Evolutionary conservation across 768 basidiomycete genomes (phyloP).

Genomic region (Calocybe indica): DNA sequence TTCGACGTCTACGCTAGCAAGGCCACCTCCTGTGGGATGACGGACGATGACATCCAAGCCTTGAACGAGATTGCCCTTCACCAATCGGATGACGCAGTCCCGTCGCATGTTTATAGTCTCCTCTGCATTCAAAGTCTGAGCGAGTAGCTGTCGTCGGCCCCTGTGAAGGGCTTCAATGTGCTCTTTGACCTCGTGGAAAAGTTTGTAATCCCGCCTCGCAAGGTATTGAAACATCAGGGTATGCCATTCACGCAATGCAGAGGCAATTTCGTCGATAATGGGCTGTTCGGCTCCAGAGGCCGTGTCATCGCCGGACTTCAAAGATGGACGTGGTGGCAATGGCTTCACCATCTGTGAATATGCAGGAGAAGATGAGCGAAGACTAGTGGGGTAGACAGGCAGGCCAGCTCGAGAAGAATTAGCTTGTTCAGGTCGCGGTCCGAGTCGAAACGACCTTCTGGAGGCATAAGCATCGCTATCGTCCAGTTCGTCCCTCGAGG

Average conservation of each 20-base stretch:
- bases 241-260: constrained; percentile 95
- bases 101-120: constrained; percentile 77
- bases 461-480: constrained; percentile 29
- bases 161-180: constrained; percentile 90
- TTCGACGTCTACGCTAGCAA: constrained; percentile 88
- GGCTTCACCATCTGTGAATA: constrained; percentile 66
- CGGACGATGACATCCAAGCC: constrained; percentile 94
- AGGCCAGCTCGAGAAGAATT: constrained; percentile 67
- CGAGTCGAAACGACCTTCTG: constrained; percentile 65
- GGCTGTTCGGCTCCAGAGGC: constrained; percentile 77
- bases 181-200: constrained; percentile 80
- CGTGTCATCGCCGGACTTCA: constrained; percentile 94
- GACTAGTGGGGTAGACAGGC: constrained; percentile 67
- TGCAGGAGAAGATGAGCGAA: constrained; percentile 66
- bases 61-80: constrained; percentile 87
- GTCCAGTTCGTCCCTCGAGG: constrained; percentile 62
- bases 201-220: constrained; percentile 79
- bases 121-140: constrained; percentile 80
- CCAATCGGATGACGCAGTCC: constrained; percentile 84
- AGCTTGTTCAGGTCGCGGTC: constrained; percentile 70
- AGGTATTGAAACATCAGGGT: constrained; percentile 88
- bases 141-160: constrained; percentile 85
- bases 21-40: constrained; percentile 84
- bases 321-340: constrained; percentile 84
- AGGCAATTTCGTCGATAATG: constrained; percentile 95